A percentile compares a stretch with the other conserved stretches of the same genome.
Conservation (phyloP, 2,329 filamentous ascomycete species). For the Metarhizium album region DNA sequence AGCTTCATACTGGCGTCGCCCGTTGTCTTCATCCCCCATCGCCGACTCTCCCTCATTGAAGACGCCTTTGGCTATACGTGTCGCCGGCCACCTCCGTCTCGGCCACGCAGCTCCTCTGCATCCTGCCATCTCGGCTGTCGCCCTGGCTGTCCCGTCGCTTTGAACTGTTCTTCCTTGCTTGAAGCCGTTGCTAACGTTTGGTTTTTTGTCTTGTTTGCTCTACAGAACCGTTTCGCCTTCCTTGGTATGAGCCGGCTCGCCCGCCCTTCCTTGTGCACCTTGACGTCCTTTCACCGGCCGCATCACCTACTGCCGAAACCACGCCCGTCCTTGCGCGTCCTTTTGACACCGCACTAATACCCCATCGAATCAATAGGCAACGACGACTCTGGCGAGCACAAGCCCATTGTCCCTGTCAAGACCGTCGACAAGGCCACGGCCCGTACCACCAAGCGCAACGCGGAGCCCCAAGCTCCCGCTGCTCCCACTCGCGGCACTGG, state of each 20-base stretch:
- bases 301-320: neutral
- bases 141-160: neutral
- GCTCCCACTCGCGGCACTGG: conserved; percentile 42
- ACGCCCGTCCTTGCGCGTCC: conserved; percentile 8
- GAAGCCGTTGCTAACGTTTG: neutral
- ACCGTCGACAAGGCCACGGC: conserved; percentile 74
- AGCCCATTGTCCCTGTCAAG: conserved; percentile 76
- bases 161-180: neutral
- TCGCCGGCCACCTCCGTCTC: neutral
- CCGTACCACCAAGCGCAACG: conserved; percentile 76
- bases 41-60: neutral
- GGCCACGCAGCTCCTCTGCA: neutral
- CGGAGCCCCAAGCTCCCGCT: conserved; percentile 59
- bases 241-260: conserved; percentile 60
- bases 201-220: neutral
- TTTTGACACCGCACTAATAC: conserved; percentile 8
- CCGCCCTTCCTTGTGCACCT: conserved; percentile 12
- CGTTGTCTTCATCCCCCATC: neutral
- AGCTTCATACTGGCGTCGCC: neutral
- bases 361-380: conserved; percentile 34
- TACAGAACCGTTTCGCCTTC: conserved; percentile 92
- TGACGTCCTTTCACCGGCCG: neutral
- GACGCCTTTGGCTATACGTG: neutral
- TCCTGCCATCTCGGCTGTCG: neutral
- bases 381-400: conserved; percentile 50